Evolutionary conservation across 2,329 filamentous ascomycete genomes (phyloP).

Genomic region (Ophiostoma australiae): DNA sequence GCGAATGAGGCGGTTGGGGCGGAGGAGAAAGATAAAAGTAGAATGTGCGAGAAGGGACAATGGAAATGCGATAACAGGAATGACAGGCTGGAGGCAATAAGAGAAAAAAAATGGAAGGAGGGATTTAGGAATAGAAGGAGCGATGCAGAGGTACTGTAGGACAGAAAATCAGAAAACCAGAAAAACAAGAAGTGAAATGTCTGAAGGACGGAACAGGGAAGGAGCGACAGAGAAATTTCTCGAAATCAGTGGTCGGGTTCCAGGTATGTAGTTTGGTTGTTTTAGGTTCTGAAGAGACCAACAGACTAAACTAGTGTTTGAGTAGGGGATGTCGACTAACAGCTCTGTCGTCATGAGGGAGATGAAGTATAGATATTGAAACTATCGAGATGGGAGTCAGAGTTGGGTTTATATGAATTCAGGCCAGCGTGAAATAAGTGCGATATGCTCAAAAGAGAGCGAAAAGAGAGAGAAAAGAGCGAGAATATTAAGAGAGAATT

Average conservation of each 20-base stretch:
- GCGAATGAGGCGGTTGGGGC: background rate
- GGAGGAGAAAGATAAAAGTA: background rate
- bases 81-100: background rate
- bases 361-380: background rate
- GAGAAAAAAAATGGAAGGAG: background rate
- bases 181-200: constrained; percentile 16
- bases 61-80: background rate
- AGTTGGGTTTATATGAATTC: background rate
- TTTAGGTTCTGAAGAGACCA: background rate
- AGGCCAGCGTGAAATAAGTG: background rate
- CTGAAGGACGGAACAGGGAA: constrained; percentile 7
- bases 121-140: background rate
- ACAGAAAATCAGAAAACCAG: background rate
- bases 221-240: constrained; percentile 18
- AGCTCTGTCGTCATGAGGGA: background rate
- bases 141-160: background rate
- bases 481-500: background rate
- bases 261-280: background rate
- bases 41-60: background rate
- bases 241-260: constrained; percentile 15
- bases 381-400: background rate
- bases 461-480: too few relatives aligned
- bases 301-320: background rate
- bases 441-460: background rate
- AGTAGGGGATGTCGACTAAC: background rate